Conservation (phyloP, 2,329 filamentous ascomycete genomes). For the Colletotrichum graminicola region DNA sequence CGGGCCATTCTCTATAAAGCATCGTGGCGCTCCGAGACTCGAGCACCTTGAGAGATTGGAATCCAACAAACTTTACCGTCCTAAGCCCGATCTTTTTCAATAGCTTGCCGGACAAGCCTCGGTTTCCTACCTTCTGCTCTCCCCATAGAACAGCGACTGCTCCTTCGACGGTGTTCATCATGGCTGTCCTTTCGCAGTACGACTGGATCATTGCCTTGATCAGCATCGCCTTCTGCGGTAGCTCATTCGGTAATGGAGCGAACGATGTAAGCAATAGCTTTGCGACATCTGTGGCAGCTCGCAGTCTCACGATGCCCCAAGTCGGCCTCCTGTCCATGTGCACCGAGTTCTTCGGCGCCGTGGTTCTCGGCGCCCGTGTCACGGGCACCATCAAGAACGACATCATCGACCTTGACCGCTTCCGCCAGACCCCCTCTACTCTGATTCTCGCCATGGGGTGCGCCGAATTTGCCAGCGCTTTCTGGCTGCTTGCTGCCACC, state of each 20-base stretch:
- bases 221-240: conserved; percentile 41
- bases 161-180: background rate
- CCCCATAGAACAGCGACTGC: background rate
- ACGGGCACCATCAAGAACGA: conserved; percentile 58
- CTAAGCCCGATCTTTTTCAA: background rate
- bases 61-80: conserved; percentile 10
- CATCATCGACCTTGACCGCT: conserved; percentile 55
- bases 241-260: conserved; percentile 39
- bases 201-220: conserved; percentile 42
- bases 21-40: conserved; percentile 26
- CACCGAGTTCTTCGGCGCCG: conserved; percentile 66
- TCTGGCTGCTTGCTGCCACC: conserved; percentile 38
- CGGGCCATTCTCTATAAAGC: conserved; percentile 24
- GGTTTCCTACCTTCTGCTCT: background rate
- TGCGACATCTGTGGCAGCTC: conserved; percentile 64
- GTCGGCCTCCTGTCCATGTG: conserved; percentile 61
- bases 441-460: conserved; percentile 38
- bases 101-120: conserved; percentile 6
- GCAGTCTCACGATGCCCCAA: conserved; percentile 64
- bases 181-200: conserved; percentile 39
- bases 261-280: conserved; percentile 58
- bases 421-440: conserved; percentile 45
- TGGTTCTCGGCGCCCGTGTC: conserved; percentile 61
- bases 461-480: conserved; percentile 39
- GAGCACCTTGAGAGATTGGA: conserved; percentile 13